Evolutionary conservation across 306 rosid species (phyloP).

Genomic region (Geum urbanum): DNA sequence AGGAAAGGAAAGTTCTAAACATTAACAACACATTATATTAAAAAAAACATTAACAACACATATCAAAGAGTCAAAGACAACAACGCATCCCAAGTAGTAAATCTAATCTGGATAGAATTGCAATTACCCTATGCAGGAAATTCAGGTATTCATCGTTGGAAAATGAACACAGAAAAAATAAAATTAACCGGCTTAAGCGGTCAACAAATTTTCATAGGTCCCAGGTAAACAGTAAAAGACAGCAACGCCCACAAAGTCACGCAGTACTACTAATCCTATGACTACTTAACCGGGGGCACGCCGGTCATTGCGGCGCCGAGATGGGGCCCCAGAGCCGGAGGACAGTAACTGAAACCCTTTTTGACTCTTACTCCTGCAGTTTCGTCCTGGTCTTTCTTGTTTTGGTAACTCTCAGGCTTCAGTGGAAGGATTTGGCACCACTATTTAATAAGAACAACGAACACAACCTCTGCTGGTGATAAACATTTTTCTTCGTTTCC

Average conservation of each 20-base stretch:
- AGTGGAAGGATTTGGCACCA: too few species aligned
- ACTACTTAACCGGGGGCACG: not conserved
- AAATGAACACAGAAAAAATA: not conserved
- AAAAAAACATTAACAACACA: too few species aligned
- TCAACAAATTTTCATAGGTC: slow-evolving; percentile 20
- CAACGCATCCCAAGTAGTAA: not conserved
- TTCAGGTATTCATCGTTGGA: not conserved
- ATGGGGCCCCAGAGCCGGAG: not conserved
- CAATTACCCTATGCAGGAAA: not conserved
- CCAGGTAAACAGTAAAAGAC: not conserved
- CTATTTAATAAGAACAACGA: too few species aligned
- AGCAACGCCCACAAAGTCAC: slow-evolving; percentile 17
- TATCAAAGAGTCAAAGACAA: not conserved
- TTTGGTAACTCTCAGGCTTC: slow-evolving; percentile 11
- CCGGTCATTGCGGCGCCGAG: not conserved
- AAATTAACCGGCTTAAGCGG: not conserved
- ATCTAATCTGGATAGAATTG: not conserved
- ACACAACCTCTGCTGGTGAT: too few species aligned
- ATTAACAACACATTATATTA: too few species aligned
- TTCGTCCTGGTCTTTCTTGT: not conserved
- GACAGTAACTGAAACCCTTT: slow-evolving; percentile 13
- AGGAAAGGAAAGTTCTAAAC: slow-evolving; percentile 7
- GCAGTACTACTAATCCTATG: not conserved
- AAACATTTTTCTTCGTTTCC: not conserved
- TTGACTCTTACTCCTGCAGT: not conserved